Base-by-base conservation (phyloP, 2,329 filamentous ascomycete genomes). In the Cladosporium austrohemisphaericum region DNA sequence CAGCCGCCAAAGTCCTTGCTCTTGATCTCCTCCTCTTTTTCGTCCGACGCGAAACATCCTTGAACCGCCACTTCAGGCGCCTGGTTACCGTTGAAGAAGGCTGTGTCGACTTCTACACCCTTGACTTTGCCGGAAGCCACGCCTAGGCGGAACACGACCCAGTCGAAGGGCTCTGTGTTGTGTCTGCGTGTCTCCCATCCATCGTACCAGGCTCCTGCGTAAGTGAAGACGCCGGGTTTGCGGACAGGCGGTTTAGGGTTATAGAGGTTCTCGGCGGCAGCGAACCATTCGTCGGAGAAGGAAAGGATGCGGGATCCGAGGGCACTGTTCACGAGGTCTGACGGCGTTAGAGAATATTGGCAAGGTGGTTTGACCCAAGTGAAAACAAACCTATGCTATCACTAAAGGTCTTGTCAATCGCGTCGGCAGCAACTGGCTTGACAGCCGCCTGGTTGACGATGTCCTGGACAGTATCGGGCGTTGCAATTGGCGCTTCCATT, bases 41-140 rank as follows among this genome's bases (percentile, higher is more conserved):
- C 81, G 57, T 80, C 73, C 18, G 74, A 72, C 56, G 74, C 79
- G 70, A 88, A 89, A 65, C 81, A 82, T 37, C 85, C 88, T 65
- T 92, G 83, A 14, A 93, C 84, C 0, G 83, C 87, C 61, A 91
- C 81, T 56, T 83, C 84, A 1, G 87, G 87, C 5, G 87, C 88
- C 63, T 92, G 84, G 70, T 92, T 92, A 52, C 88, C 88, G 52
- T 79, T 83, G 76, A 92, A 93, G 72, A 84, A 88, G 41, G 85
- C 81, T 2, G 88, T 92, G 69, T 92, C 86, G 55, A 92, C 77
- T 70, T 92, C 88, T 40, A 91, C 73, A 13, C 88, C 88, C 52
- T 80, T 77, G 22, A 92, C 79, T 13, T 76, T 84, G 38, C 86
- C 88, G 1, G 83, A 87, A 8, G 85, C 72, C 0, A 79, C 76